Conservation (phyloP, 2,329 filamentous ascomycete species). For the Plenodomus lindquistii region DNA sequence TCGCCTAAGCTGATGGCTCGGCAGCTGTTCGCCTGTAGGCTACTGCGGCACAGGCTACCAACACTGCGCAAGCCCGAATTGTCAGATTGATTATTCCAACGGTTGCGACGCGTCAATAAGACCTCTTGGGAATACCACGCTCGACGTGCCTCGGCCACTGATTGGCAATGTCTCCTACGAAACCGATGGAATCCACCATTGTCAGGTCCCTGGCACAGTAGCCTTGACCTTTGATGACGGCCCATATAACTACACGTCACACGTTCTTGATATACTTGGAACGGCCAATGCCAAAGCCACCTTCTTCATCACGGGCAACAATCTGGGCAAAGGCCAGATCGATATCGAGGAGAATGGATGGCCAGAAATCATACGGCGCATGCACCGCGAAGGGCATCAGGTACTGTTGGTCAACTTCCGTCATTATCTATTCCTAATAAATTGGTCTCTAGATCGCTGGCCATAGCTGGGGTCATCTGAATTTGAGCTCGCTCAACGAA, state of each 20-base stretch:
- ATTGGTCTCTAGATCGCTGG: no score
- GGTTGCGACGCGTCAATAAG: constrained; percentile 62
- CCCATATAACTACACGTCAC: constrained; percentile 62
- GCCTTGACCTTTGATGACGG: constrained; percentile 72
- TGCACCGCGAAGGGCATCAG: constrained; percentile 61
- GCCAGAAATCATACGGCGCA: constrained; percentile 57
- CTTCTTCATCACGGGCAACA: constrained; percentile 67
- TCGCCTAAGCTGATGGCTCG: no score
- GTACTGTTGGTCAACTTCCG: constrained; percentile 50
- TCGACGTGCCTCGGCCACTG: constrained; percentile 55
- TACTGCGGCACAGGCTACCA: constrained; percentile 59
- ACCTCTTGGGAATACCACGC: constrained; percentile 59
- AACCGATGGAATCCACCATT: constrained; percentile 60
- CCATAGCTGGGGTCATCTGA: constrained; percentile 54
- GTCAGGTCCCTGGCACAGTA: constrained; percentile 58
- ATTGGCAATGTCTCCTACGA: constrained; percentile 61
- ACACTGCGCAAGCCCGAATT: constrained; percentile 65
- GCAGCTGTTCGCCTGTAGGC: constrained; percentile 40
- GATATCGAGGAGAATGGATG: constrained; percentile 59
- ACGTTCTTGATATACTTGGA: constrained; percentile 63
- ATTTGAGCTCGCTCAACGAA: constrained; percentile 49
- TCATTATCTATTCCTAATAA: background rate
- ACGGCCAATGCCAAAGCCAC: constrained; percentile 66
- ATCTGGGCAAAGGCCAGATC: constrained; percentile 60
- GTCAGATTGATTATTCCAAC: constrained; percentile 62